Base-by-base conservation (phyloP, 768 basidiomycete genomes). In the Peribolospora baueri region DNA sequence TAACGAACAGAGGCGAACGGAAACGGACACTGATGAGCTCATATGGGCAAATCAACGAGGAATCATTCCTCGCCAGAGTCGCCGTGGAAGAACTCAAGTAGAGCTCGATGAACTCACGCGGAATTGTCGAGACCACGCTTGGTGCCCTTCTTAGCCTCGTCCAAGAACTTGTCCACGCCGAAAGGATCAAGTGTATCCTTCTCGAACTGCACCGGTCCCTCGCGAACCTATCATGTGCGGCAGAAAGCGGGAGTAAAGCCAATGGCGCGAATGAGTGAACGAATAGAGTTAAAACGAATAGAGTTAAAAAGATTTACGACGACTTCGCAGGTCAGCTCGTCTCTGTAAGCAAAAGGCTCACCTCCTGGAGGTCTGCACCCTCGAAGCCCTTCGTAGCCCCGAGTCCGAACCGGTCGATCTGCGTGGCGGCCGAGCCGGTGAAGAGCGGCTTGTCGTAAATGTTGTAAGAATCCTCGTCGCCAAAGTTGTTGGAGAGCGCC, bases 191-290 rank as follows among this genome's bases (percentile, higher is more conserved):
- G 76, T 3, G 82, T 79, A 64, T 98, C 91, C 71, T 95, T 93
- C 73, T 98, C 93, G 64, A 98, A 98, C 64, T 95, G 87, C 46
- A 98, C 93, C 36, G 93, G 93, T 1, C 93, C 93, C 63, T 86
- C 84, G 55, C 80, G 71, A 38, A 81, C 25, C 14, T 42, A n/a
- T 25, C 25, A 25, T 25, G 25, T 25, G 25, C 25, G 25, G 25
- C 25, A 25, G 25, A 25, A 25, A 25, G 25, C 25, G 25, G 25
- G 25, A 25, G 25, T 25, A 25, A 25, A 25, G 25, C 25, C 25
- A 25, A 25, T 25, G 25, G 25, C 25, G 25, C 25, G 1, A 25
- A 25, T 25, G 25, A 25, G 25, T 25, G 25, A 25, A 25, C 25
- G 25, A 25, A 25, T n/a, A n/a, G n/a, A n/a, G n/a, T n/a, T n/a